Percentiles rank a stretch among this genome's conserved stretches.
Conservation (phyloP, 805 yeast genomes). For the Suhomyces tanzawaensis region DNA sequence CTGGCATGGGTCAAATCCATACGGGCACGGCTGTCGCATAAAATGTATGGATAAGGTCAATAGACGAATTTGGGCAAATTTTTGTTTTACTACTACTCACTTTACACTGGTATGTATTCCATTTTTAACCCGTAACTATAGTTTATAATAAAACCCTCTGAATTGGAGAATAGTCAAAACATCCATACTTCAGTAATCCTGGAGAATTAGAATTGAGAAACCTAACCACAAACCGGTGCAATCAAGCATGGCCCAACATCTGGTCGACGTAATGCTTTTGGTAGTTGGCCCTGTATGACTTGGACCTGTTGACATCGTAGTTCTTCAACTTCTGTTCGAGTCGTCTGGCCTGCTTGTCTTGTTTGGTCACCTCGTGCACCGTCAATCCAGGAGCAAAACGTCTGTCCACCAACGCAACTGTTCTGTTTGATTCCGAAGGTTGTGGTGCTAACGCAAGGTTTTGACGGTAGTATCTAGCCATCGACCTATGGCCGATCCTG, state of each 20-base stretch:
- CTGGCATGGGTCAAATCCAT: too few relatives aligned
- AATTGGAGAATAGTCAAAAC: too few relatives aligned
- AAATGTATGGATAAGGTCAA: too few relatives aligned
- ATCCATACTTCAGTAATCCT: too few relatives aligned
- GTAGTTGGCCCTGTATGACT: constrained; percentile 27
- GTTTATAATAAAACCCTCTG: too few relatives aligned
- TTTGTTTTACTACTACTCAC: too few relatives aligned
- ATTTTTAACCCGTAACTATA: too few relatives aligned
- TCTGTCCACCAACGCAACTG: constrained; percentile 75
- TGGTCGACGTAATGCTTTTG: constrained; percentile 64
- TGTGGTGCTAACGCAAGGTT: constrained; percentile 30
- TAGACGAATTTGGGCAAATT: too few relatives aligned
- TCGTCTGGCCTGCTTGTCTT: constrained; percentile 29
- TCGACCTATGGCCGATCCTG: constrained; percentile 77
- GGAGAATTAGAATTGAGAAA: too few relatives aligned
- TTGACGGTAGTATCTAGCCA: constrained; percentile 71
- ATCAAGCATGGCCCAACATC: constrained; percentile 40
- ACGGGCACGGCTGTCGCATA: too few relatives aligned
- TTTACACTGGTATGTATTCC: too few relatives aligned
- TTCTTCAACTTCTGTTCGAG: constrained; percentile 23
- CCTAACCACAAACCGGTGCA: not conserved
- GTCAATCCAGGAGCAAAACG: constrained; percentile 41
- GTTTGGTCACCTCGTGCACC: constrained; percentile 25
- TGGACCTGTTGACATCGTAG: constrained; percentile 22
- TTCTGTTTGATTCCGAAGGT: constrained; percentile 64